These are phyloP conservation scores for Apophysomyces trapeziformis DNA, from an alignment of 371 early-diverging fungal species.

Conservation along the genomic window DNA sequence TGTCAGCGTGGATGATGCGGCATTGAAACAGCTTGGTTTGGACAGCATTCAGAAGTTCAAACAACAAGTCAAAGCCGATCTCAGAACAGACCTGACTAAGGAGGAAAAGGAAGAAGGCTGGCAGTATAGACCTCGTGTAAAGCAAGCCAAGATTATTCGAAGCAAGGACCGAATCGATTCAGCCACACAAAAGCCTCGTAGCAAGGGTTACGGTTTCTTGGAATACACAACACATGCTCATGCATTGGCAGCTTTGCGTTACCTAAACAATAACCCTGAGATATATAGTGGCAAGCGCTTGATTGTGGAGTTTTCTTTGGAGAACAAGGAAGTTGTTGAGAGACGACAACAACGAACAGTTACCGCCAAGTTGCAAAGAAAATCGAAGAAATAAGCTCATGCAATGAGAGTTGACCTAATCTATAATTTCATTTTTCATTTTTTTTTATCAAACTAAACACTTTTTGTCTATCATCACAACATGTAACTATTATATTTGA, in stretches of 20 bases:
- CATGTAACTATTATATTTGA: too few species aligned
- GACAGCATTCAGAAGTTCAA: slow-evolving; percentile 78
- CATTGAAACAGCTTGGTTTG: slow-evolving; percentile 67
- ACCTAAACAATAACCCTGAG: slow-evolving; percentile 86
- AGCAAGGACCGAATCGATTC: slow-evolving; percentile 80
- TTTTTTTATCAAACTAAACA: not conserved
- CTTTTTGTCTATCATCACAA: too few species aligned
- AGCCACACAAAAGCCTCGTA: slow-evolving; percentile 63
- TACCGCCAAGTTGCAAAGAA: too few species aligned
- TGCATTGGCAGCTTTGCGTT: slow-evolving; percentile 89
- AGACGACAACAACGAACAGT: slow-evolving; percentile 43
- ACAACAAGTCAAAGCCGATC: slow-evolving; percentile 72
- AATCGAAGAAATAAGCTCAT: too few species aligned
- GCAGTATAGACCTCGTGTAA: slow-evolving; percentile 68
- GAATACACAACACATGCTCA: slow-evolving; percentile 88
- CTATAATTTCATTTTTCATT: not conserved
- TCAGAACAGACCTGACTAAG: slow-evolving; percentile 69
- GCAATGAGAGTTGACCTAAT: too few species aligned
- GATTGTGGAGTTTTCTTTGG: slow-evolving; percentile 92
- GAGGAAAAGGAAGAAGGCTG: slow-evolving; percentile 78
- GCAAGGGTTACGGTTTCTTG: slow-evolving; percentile 93
- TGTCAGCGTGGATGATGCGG: slow-evolving; percentile 70
- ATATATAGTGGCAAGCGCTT: slow-evolving; percentile 66
- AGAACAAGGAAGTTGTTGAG: slow-evolving; percentile 84
- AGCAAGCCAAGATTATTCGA: slow-evolving; percentile 86